These are phyloP conservation scores for Priceomyces castillae DNA, from an alignment of 805 yeast species.

Conservation along the genomic window DNA sequence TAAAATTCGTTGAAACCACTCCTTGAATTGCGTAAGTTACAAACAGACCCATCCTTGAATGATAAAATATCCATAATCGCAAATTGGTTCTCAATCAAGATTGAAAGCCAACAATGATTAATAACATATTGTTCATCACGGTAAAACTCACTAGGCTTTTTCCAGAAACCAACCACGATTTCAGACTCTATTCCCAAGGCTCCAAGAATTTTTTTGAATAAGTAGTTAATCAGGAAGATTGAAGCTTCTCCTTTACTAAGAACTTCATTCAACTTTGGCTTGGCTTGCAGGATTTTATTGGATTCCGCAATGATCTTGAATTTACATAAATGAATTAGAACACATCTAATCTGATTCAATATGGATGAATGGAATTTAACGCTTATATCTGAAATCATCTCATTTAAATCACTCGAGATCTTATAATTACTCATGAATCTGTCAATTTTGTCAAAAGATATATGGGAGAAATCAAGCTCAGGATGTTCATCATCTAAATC, in stretches of 20 bases:
- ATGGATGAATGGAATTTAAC: constrained; percentile 38
- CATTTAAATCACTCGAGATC: constrained; percentile 33
- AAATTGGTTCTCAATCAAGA: constrained; percentile 73
- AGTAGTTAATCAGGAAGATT: constrained; percentile 70
- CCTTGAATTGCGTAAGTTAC: constrained; percentile 26
- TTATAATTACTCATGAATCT: constrained; percentile 31
- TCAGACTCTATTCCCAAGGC: constrained; percentile 71
- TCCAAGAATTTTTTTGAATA: constrained; percentile 70
- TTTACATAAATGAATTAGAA: constrained; percentile 68
- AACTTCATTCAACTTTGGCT: constrained; percentile 42
- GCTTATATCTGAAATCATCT: constrained; percentile 40
- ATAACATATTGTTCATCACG: constrained; percentile 51
- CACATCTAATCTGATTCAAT: constrained; percentile 55
- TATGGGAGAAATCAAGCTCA: constrained; percentile 13
- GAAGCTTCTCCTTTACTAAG: constrained; percentile 53
- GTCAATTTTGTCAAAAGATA: constrained; percentile 26
- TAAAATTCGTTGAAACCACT: constrained; percentile 52
- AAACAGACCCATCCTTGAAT: constrained; percentile 31
- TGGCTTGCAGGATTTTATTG: constrained; percentile 33
- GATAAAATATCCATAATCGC: constrained; percentile 65
- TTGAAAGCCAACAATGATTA: constrained; percentile 89
- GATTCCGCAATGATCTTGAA: constrained; percentile 45
- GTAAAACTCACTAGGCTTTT: constrained; percentile 65
- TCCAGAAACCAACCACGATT: constrained; percentile 77
- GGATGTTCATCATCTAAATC: constrained; percentile 13